These are phyloP conservation scores for Phytophthora pisi DNA, from an alignment of 352 stramenopile genomes.

Conservation along the genomic window DNA sequence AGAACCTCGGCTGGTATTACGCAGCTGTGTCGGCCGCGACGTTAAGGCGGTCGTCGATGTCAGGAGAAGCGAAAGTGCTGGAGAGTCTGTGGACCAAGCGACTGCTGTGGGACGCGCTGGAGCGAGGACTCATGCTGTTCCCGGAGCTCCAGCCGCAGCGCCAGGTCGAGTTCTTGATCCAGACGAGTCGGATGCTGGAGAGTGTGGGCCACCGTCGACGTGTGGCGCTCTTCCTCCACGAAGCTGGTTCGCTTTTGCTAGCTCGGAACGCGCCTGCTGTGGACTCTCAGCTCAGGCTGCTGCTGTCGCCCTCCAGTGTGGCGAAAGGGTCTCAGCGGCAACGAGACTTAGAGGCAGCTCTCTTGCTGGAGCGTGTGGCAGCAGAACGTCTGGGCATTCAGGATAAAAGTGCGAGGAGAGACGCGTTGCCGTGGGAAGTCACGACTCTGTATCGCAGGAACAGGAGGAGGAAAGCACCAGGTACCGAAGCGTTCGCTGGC, in stretches of 20 bases:
- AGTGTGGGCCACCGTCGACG: slow-evolving; percentile 59
- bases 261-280: slow-evolving; percentile 32
- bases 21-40: slow-evolving; percentile 41
- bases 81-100: slow-evolving; percentile 77
- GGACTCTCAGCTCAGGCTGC: slow-evolving; percentile 18
- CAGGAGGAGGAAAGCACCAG: slow-evolving; percentile 24
- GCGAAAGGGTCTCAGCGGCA: slow-evolving; percentile 32
- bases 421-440: slow-evolving; percentile 45
- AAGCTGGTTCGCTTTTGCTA: slow-evolving; percentile 60
- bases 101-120: slow-evolving; percentile 69
- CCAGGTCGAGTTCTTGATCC: slow-evolving; percentile 70
- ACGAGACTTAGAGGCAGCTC: slow-evolving; percentile 62
- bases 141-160: slow-evolving; percentile 52
- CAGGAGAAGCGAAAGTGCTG: slow-evolving; percentile 44
- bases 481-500: slow-evolving; percentile 5
- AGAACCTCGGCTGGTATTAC: slow-evolving; percentile 81
- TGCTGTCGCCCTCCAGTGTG: slow-evolving; percentile 33
- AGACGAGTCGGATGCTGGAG: slow-evolving; percentile 73
- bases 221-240: slow-evolving; percentile 77
- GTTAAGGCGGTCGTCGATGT: slow-evolving; percentile 15
- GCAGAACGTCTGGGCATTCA: slow-evolving; percentile 57
- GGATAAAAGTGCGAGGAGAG: not conserved
- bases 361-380: slow-evolving; percentile 62
- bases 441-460: slow-evolving; percentile 44
- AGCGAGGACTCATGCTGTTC: slow-evolving; percentile 61